Conservation (phyloP, 2,329 filamentous ascomycete species). For the Periconia sp. region DNA sequence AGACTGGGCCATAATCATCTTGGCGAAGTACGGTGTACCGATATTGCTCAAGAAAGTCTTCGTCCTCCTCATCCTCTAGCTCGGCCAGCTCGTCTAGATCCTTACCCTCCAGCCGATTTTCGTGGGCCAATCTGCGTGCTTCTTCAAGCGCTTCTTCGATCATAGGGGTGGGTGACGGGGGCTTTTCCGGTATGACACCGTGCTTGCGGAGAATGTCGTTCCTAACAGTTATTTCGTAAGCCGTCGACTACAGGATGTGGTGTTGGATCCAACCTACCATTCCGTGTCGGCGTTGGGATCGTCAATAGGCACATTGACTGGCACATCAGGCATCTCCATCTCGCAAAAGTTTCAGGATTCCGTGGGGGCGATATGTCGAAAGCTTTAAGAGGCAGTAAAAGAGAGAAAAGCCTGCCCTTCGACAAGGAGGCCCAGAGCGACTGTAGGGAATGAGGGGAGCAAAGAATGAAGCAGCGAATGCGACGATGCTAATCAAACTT, state of each 20-base stretch:
- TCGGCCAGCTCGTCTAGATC: constrained; percentile 92
- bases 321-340: constrained; percentile 58
- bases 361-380: not conserved
- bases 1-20: not conserved
- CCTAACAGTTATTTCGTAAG: constrained; percentile 58
- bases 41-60: constrained; percentile 87
- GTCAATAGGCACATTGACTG: constrained; percentile 82
- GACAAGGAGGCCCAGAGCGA: not conserved
- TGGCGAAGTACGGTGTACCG: constrained; percentile 51
- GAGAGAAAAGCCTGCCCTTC: not conserved
- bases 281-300: constrained; percentile 97
- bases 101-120: constrained; percentile 92
- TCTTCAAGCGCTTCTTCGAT: constrained; percentile 93
- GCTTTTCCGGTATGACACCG: constrained; percentile 96
- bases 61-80: constrained; percentile 94
- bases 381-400: not conserved
- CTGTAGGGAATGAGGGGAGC: not conserved
- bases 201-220: constrained; percentile 98
- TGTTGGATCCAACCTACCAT: constrained; percentile 66
- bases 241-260: not conserved
- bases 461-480: not conserved
- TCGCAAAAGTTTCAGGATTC: constrained; percentile 4
- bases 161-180: constrained; percentile 90
- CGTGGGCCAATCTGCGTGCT: constrained; percentile 81
- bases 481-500: not conserved